A percentile compares a stretch with the other conserved stretches of the same genome.
Conservation (phyloP, 805 yeast species). For the Naumovozyma castellii region DNA sequence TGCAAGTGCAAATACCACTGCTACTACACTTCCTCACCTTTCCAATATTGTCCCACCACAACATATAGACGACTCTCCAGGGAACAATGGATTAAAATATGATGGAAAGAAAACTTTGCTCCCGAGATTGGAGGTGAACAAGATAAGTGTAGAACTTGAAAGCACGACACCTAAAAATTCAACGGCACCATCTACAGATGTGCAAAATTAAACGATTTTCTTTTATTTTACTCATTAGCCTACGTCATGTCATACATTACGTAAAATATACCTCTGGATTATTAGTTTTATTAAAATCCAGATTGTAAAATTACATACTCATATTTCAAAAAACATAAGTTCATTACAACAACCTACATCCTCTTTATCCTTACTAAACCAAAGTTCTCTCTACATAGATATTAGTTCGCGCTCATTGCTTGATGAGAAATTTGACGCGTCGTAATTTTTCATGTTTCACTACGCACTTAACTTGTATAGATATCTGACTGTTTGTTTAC, state of each 20-base stretch:
- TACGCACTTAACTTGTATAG: too few relatives aligned
- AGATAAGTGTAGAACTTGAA: neutral
- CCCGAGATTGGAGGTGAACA: neutral
- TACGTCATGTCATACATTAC: too few relatives aligned
- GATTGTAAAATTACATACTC: neutral
- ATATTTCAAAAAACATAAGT: too few relatives aligned
- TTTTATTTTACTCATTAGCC: neutral
- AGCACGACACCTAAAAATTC: neutral
- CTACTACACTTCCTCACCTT: neutral
- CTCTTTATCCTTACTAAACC: too few relatives aligned
- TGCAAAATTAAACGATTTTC: too few relatives aligned
- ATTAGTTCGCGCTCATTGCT: too few relatives aligned
- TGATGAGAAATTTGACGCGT: neutral
- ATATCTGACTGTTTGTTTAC: too few relatives aligned
- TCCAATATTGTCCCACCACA: neutral
- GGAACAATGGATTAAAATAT: neutral
- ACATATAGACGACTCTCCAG: neutral
- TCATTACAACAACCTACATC: too few relatives aligned
- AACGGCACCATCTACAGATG: neutral
- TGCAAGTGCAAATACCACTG: too few relatives aligned
- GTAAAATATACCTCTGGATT: too few relatives aligned
- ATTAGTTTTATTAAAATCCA: neutral
- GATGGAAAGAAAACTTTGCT: neutral
- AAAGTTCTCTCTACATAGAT: too few relatives aligned
- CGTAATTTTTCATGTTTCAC: too few relatives aligned